Evolutionary conservation across 768 basidiomycete genomes (phyloP).

Genomic region (Kwoniella heveanensis): DNA sequence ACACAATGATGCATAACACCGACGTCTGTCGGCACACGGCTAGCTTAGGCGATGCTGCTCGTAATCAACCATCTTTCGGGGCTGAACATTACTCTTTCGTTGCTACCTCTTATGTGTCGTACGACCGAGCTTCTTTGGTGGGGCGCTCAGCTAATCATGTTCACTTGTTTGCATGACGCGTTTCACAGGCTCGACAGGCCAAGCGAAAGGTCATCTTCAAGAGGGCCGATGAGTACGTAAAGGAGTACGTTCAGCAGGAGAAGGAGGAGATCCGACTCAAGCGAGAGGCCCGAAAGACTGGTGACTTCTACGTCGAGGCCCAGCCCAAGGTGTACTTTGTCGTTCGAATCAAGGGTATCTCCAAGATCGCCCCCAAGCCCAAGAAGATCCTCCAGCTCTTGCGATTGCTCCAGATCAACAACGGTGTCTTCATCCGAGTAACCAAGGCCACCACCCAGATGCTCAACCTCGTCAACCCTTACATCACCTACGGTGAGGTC

Average conservation of each 20-base stretch:
- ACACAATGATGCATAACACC: conserved; percentile 77
- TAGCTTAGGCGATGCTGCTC: conserved; percentile 74
- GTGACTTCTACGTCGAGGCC: conserved; percentile 96
- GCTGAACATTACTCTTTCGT: conserved; percentile 62
- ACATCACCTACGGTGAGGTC: conserved; percentile 90
- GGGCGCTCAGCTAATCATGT: background rate
- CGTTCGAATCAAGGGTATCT: conserved; percentile 97
- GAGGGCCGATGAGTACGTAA: conserved; percentile 96
- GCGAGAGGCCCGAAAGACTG: conserved; percentile 83
- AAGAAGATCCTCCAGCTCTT: conserved; percentile 98
- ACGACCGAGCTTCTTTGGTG: background rate
- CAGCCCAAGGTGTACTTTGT: conserved; percentile 98
- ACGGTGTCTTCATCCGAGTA: conserved; percentile 96
- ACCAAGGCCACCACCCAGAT: conserved; percentile 96
- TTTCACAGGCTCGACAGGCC: conserved; percentile 73
- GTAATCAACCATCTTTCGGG: conserved; percentile 94
- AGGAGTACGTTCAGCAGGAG: conserved; percentile 91
- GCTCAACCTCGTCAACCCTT: conserved; percentile 96
- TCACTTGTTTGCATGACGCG: background rate
- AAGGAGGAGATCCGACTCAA: conserved; percentile 94
- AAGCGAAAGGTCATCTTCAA: conserved; percentile 99
- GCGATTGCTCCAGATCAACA: conserved; percentile 99
- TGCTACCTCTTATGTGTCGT: background rate
- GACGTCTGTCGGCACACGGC: conserved; percentile 64
- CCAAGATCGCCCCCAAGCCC: conserved; percentile 98